These are phyloP conservation scores for Suhomyces bokatorum DNA, from an alignment of 1,139 yeast genomes.

Conservation along the genomic window DNA sequence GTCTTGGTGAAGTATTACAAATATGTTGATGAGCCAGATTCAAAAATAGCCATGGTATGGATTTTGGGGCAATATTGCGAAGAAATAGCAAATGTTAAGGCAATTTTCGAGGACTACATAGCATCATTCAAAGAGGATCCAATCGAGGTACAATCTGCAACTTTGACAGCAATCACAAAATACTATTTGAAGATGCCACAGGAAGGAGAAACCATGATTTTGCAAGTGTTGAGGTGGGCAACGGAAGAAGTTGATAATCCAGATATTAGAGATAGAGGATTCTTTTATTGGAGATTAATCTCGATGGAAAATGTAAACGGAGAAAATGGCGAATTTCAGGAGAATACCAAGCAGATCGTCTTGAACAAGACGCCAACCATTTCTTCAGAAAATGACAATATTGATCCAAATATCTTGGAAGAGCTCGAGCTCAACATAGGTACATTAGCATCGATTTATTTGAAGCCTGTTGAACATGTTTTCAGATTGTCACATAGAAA, in stretches of 20 bases:
- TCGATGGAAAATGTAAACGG: constrained; percentile 44
- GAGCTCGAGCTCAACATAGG: constrained; percentile 85
- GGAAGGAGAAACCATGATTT: constrained; percentile 56
- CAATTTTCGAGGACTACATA: constrained; percentile 48
- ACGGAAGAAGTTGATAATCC: constrained; percentile 78
- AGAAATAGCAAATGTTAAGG: constrained; percentile 47
- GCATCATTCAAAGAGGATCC: constrained; percentile 59
- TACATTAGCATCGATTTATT: constrained; percentile 75
- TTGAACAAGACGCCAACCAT: constrained; percentile 64
- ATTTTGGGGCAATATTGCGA: constrained; percentile 73
- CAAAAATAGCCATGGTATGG: constrained; percentile 82
- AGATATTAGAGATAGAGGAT: constrained; percentile 83
- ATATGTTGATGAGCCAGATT: constrained; percentile 70
- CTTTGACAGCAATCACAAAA: constrained; percentile 75
- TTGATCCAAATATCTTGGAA: constrained; percentile 70
- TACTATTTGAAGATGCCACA: constrained; percentile 60
- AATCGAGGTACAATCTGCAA: constrained; percentile 69
- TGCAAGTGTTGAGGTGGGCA: constrained; percentile 63
- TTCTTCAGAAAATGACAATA: constrained; percentile 64
- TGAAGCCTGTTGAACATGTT: constrained; percentile 79
- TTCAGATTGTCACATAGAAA: constrained; percentile 67
- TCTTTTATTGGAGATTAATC: constrained; percentile 79
- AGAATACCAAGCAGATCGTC: constrained; percentile 55
- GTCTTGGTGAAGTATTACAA: constrained; percentile 46
- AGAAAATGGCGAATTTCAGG: constrained; percentile 33